Evolutionary conservation across 176 grass and related monocot species (phyloP), one percentile per base, ranked within the genome.

Genomic region (Juncus inflexus): DNA sequence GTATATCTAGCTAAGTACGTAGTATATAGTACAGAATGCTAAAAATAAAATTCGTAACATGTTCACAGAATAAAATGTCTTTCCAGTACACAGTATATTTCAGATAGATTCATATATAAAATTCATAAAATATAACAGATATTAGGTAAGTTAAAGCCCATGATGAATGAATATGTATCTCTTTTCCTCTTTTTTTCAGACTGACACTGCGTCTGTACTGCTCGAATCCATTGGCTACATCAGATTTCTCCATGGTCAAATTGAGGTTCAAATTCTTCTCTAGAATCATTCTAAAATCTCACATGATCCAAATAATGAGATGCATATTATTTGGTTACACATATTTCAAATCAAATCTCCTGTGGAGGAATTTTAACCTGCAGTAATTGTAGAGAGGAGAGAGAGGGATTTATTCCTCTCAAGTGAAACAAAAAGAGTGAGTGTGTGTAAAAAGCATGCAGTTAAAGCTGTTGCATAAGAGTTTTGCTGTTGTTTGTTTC

Each of bases 221-320:
- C 78, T 84, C 79, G 95, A 99, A 92, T 85, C 95, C 78, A 90
- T 86, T 92, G 95, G 85, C 40, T 99, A 92, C 78, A 99, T 99
- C 83, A 99, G 95, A 99, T 99, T 94, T 88, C 95, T 99, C 65
- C 95, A 99, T 37, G 45, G 80, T 92, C 95, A 99, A 90, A 90
- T 99, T 89, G 80, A 99, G 95, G 95, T 99, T 63, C 66, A 57
- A 58, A 36, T 56, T 54, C 42, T 6, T 47, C 43, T 9, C 43
- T 47, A 47, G 9, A 6, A 6, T 47, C 43, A 47, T 47, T 47
- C 9, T 47, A 47, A 28, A 28, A 28, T 28, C 19, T 28, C 19
- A 28, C 19, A 28, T 28, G 19, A 28, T 28, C 19, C 19, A 28
- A 28, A 28, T 28, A 28, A 28, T 28, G 19, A 28, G 19, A 28